Conservation (phyloP, 208 protist species). For the Angomonas ambiguus region DNA sequence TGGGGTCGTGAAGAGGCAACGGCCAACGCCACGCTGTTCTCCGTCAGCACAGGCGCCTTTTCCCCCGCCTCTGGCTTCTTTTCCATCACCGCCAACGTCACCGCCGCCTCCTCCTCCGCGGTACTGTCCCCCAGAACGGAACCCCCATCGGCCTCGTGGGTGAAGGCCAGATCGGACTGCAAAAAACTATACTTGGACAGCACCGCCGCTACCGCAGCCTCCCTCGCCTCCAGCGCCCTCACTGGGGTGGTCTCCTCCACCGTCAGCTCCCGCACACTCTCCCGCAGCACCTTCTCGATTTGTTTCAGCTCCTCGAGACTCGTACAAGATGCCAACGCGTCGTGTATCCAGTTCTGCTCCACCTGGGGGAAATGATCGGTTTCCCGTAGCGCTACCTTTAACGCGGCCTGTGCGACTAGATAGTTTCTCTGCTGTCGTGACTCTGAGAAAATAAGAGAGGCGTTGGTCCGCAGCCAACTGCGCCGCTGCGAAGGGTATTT, state of each 20-base stretch:
- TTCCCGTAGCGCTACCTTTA: constrained; percentile 37
- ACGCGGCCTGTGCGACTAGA: constrained; percentile 35
- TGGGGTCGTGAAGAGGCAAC: constrained; percentile 14
- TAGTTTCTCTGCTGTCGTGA: constrained; percentile 34
- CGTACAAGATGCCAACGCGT: constrained; percentile 51
- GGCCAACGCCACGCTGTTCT: constrained; percentile 17
- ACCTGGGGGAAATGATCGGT: constrained; percentile 17
- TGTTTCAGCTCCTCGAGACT: constrained; percentile 35
- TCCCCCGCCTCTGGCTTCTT: background rate
- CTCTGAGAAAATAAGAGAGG: constrained; percentile 67
- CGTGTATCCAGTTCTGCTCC: constrained; percentile 61
- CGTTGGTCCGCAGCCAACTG: constrained; percentile 41
- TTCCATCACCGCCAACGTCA: background rate
- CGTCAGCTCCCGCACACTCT: background rate
- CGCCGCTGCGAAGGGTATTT: constrained; percentile 33
- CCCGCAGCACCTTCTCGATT: constrained; percentile 33
- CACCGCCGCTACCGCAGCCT: background rate
- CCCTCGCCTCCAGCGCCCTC: background rate
- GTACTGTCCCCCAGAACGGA: constrained; percentile 5
- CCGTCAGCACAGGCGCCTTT: background rate
- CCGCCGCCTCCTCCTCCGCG: background rate
- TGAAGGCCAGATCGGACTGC: background rate
- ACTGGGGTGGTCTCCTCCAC: background rate
- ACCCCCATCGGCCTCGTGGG: background rate
- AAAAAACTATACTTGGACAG: constrained; percentile 1